phyloP scores from a whole-genome alignment of 148 eudicot genomes.

The Hydrangea macrophylla region DNA sequence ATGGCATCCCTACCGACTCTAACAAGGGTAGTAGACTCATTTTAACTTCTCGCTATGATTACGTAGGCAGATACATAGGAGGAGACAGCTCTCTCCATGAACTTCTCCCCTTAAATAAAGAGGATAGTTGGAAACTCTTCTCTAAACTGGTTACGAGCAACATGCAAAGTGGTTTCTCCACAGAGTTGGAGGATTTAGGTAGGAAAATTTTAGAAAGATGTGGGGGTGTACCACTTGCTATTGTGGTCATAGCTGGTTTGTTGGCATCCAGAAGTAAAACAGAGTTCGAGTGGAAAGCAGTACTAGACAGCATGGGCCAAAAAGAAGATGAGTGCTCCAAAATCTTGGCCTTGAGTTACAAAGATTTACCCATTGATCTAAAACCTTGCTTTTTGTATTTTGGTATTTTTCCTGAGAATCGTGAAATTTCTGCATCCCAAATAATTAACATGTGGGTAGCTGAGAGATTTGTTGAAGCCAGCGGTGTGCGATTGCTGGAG shows the following conservation, averaged over 20 bases:
- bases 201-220: conserved; percentile 11
- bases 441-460: not conserved
- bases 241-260: not conserved
- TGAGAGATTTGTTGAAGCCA: not conserved
- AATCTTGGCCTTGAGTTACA: conserved; percentile 14
- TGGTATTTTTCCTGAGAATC: conserved; percentile 12
- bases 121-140: conserved; percentile 14
- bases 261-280: not conserved
- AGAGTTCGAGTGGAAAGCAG: not conserved
- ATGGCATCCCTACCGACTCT: not conserved
- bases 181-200: not conserved
- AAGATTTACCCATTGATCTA: not conserved
- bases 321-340: not conserved
- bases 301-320: not conserved
- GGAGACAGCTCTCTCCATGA: conserved; percentile 7
- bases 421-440: conserved; percentile 3
- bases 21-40: conserved; percentile 13
- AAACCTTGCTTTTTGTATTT: conserved; percentile 16
- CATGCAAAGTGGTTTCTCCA: not conserved
- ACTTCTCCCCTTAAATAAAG: conserved; percentile 4
- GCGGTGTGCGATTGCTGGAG: not conserved
- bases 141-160: not conserved
- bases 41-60: conserved; percentile 9
- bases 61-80: conserved; percentile 15
- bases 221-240: conserved; percentile 11